A percentile compares a stretch with the other conserved stretches of the same genome.
phyloP scores from a whole-genome alignment of 164 flowering plant genomes.

The Umbilicus rupestris region DNA sequence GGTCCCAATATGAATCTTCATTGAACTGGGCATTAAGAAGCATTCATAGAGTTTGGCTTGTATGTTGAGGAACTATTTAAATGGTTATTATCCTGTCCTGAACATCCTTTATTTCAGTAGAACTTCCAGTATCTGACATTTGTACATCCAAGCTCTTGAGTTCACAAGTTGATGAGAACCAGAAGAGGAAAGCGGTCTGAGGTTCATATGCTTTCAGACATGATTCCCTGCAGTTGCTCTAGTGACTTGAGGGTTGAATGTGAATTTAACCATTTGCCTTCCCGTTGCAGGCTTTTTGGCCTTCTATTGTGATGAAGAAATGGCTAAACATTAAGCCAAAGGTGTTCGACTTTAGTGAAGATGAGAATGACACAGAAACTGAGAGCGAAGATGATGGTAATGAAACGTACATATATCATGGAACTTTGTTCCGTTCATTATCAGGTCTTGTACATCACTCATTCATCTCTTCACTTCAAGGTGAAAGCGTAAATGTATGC shows the following conservation, averaged over 20 bases:
- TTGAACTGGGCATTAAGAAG: slow-evolving; percentile 16
- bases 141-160: background rate
- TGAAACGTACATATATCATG: background rate
- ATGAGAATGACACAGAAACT: slow-evolving; percentile 75
- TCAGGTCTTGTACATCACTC: slow-evolving; percentile 15
- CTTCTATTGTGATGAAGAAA: slow-evolving; percentile 90
- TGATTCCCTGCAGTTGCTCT: background rate
- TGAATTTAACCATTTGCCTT: background rate
- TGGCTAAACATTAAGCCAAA: slow-evolving; percentile 91
- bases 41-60: slow-evolving; percentile 6
- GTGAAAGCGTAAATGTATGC: slow-evolving; percentile 22
- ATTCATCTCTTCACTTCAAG: slow-evolving; percentile 41
- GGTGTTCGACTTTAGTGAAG: slow-evolving; percentile 83
- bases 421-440: slow-evolving; percentile 1
- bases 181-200: slow-evolving; percentile 50
- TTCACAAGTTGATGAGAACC: slow-evolving; percentile 33
- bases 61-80: background rate
- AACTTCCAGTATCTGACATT: slow-evolving; percentile 5
- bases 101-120: slow-evolving; percentile 11
- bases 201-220: slow-evolving; percentile 27
- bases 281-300: slow-evolving; percentile 70
- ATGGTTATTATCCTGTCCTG: slow-evolving; percentile 2
- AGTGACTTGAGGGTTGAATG: slow-evolving; percentile 5
- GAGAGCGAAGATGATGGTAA: slow-evolving; percentile 95
- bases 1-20: slow-evolving; percentile 20